Conservation (phyloP, 176 grass and related monocot genomes). For the Poa annua region DNA sequence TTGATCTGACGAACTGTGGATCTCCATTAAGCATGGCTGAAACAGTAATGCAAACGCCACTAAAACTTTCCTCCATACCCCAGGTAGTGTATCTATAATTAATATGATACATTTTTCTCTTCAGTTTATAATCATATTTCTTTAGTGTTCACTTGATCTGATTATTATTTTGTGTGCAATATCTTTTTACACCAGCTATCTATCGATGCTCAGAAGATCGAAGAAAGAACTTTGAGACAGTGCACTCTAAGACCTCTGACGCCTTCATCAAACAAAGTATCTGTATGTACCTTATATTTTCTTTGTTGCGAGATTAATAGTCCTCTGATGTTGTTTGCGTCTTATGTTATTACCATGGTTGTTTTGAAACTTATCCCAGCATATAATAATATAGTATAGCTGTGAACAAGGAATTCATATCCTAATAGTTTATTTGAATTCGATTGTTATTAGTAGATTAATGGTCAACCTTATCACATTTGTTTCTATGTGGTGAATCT, state of each 20-base stretch:
- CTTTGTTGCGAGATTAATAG: not conserved
- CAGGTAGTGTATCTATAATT: conserved; percentile 52
- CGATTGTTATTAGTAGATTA: not conserved
- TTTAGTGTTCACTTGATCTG: conserved; percentile 15
- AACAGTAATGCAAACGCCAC: conserved; percentile 70
- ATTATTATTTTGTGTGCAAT: conserved; percentile 16
- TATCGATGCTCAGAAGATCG: conserved; percentile 71
- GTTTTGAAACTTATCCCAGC: not conserved
- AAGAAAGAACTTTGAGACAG: conserved; percentile 64
- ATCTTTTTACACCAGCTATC: conserved; percentile 50
- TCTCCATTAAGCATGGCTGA: conserved; percentile 70
- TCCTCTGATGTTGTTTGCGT: not conserved
- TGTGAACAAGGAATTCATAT: not conserved
- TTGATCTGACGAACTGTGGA: conserved; percentile 32
- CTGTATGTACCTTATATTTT: conserved; percentile 40
- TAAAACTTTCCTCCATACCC: conserved; percentile 49
- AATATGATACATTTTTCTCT: conserved; percentile 3
- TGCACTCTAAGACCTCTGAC: conserved; percentile 70
- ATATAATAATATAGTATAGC: not conserved
- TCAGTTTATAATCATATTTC: not conserved
- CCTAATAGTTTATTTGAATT: conserved; percentile 18
- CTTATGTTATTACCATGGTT: conserved; percentile 3
- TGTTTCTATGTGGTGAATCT: not conserved
- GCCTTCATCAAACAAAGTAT: conserved; percentile 66
- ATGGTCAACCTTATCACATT: not conserved